Evolutionary conservation across 345 rosid genomes (phyloP).

Genomic region (Gossypium rotundifolium): DNA sequence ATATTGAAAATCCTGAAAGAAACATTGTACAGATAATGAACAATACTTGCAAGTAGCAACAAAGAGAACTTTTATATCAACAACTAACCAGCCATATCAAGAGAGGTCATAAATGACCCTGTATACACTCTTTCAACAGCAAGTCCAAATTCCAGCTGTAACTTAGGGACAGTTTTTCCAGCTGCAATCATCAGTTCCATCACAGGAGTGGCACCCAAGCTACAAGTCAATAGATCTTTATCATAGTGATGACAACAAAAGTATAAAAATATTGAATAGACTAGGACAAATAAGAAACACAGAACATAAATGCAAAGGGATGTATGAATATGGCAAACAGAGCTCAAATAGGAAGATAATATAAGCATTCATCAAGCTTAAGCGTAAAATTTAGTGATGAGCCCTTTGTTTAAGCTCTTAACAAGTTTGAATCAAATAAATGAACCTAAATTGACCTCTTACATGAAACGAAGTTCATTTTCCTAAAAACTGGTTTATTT

Average conservation of each 20-base stretch:
- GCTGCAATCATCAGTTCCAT: constrained; percentile 96
- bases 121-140: constrained; percentile 98
- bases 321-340: background rate
- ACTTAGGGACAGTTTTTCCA: constrained; percentile 83
- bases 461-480: background rate
- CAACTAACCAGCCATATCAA: constrained; percentile 93
- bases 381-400: background rate
- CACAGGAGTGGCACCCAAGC: constrained; percentile 85
- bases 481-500: background rate
- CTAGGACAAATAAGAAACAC: background rate
- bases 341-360: background rate
- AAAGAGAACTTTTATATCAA: background rate
- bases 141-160: constrained; percentile 91
- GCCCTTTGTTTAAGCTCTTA: background rate
- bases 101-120: constrained; percentile 95
- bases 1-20: constrained; percentile 76
- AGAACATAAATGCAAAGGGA: background rate
- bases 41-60: constrained; percentile 2
- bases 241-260: background rate
- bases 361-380: background rate
- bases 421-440: background rate
- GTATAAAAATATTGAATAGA: background rate
- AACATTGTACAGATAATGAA: constrained; percentile 12
- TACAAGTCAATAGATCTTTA: constrained; percentile 24
- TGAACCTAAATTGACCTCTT: background rate